phyloP scores from a whole-genome alignment of 139 green algal genomes.

The Haematococcus lacustris region DNA sequence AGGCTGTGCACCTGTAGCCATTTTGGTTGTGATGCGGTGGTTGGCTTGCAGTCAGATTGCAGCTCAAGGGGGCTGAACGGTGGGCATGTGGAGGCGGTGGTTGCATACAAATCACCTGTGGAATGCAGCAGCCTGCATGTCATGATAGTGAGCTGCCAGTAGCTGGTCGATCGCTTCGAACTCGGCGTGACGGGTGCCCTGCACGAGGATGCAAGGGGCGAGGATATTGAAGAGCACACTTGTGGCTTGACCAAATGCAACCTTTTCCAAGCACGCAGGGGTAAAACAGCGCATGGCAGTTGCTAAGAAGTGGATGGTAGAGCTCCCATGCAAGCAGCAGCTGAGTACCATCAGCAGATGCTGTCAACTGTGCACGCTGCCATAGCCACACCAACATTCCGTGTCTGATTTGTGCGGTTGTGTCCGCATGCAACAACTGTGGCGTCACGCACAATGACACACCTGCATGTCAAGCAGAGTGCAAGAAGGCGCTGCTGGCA shows the following conservation, averaged over 20 bases:
- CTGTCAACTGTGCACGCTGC: too few relatives aligned
- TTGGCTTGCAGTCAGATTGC: too few relatives aligned
- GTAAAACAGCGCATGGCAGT: not conserved
- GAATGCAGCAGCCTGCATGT: not conserved
- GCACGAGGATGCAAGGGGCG: not conserved
- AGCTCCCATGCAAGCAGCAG: not conserved
- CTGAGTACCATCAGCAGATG: not conserved
- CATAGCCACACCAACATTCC: slow-evolving; percentile 76
- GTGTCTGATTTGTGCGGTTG: slow-evolving; percentile 75
- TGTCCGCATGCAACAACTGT: slow-evolving; percentile 54
- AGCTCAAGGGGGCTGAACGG: too few relatives aligned
- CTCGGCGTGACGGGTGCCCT: slow-evolving; percentile 91
- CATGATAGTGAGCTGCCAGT: not conserved
- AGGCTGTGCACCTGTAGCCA: not conserved
- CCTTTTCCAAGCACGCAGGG: not conserved
- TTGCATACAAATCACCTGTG: not conserved
- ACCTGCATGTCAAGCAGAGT: too few relatives aligned
- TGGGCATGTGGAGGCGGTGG: not conserved
- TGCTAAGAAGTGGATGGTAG: not conserved
- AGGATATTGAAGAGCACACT: not conserved
- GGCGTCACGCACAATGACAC: slow-evolving; percentile 63
- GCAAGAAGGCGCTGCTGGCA: too few relatives aligned
- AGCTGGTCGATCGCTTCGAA: slow-evolving; percentile 78
- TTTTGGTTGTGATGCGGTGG: too few relatives aligned
- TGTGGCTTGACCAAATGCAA: too few relatives aligned